Conservation (phyloP, 768 basidiomycete genomes). For the Pluteus cervinus region DNA sequence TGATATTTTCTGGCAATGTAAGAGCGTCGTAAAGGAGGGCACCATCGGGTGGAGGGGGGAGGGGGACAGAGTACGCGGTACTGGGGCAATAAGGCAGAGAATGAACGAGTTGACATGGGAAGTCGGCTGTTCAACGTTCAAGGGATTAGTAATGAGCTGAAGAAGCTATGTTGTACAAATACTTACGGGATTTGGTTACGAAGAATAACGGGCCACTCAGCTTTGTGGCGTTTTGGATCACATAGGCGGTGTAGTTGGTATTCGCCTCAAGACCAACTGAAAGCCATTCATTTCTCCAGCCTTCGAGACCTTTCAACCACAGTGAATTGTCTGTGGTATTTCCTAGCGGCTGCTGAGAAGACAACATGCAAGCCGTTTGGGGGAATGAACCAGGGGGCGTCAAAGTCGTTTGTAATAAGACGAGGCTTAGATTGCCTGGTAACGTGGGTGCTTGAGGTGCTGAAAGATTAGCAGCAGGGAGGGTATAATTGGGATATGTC, state of each 20-base stretch:
- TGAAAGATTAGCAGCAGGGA: conserved; percentile 51
- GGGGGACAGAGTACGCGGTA: conserved; percentile 63
- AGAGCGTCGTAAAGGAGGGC: conserved; percentile 39
- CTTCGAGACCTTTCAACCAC: conserved; percentile 52
- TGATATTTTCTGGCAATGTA: conserved; percentile 45
- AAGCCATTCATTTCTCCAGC: conserved; percentile 68
- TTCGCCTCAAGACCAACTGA: conserved; percentile 49
- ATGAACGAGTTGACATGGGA: conserved; percentile 64
- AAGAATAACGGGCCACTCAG: conserved; percentile 69
- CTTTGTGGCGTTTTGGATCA: conserved; percentile 47
- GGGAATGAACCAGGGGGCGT: conserved; percentile 33
- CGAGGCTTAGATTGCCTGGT: conserved; percentile 44
- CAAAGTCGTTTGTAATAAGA: conserved; percentile 46
- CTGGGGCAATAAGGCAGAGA: conserved; percentile 72
- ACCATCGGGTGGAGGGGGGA: conserved; percentile 43
- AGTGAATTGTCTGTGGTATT: conserved; percentile 36
- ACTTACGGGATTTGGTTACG: conserved; percentile 66
- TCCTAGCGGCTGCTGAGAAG: conserved; percentile 28
- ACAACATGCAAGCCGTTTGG: conserved; percentile 58
- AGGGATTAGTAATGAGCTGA: neutral
- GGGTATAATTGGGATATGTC: conserved; percentile 70
- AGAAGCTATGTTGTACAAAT: neutral
- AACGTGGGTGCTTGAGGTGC: conserved; percentile 34
- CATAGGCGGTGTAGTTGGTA: conserved; percentile 79
- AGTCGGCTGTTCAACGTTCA: conserved; percentile 47